Percentiles rank a stretch among this genome's conserved stretches.
Evolutionary conservation across 2,329 filamentous ascomycete species (phyloP).

Genomic region (Monosporascus ibericus): DNA sequence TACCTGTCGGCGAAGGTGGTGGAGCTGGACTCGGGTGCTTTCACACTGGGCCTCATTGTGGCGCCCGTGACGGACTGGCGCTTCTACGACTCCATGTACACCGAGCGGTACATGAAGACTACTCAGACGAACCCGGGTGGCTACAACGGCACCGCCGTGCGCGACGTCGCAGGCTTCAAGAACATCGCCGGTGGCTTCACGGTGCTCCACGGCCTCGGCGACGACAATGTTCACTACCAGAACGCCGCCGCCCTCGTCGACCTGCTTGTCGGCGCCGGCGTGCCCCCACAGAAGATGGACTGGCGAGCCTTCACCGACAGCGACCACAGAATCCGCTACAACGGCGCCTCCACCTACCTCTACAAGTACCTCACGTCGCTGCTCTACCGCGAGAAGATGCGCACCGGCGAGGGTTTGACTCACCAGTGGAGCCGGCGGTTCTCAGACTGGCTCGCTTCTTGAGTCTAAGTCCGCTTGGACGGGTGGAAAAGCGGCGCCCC

Average conservation of each 20-base stretch:
- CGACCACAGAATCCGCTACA: slow-evolving; percentile 56
- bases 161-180: slow-evolving; percentile 54
- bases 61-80: slow-evolving; percentile 64
- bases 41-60: slow-evolving; percentile 57
- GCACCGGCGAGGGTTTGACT: slow-evolving; percentile 10
- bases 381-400: slow-evolving; percentile 53
- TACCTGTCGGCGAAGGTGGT: slow-evolving; percentile 62
- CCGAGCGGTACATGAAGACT: slow-evolving; percentile 67
- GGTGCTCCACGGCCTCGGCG: slow-evolving; percentile 60
- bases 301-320: slow-evolving; percentile 61
- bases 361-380: slow-evolving; percentile 58
- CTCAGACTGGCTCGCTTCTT: neutral
- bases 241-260: slow-evolving; percentile 57
- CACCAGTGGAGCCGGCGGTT: slow-evolving; percentile 21
- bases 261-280: slow-evolving; percentile 50
- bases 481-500: neutral
- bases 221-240: slow-evolving; percentile 70
- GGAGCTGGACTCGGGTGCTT: slow-evolving; percentile 53
- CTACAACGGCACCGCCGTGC: slow-evolving; percentile 56
- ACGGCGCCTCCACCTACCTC: slow-evolving; percentile 48
- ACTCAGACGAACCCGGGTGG: slow-evolving; percentile 49
- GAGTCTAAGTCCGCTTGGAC: neutral
- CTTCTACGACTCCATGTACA: slow-evolving; percentile 67
- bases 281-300: slow-evolving; percentile 56
- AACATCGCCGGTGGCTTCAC: slow-evolving; percentile 54